Percentiles rank a stretch among this genome's conserved stretches.
phyloP scores from a whole-genome alignment of 345 rosid genomes.

The Brassica carinata region DNA sequence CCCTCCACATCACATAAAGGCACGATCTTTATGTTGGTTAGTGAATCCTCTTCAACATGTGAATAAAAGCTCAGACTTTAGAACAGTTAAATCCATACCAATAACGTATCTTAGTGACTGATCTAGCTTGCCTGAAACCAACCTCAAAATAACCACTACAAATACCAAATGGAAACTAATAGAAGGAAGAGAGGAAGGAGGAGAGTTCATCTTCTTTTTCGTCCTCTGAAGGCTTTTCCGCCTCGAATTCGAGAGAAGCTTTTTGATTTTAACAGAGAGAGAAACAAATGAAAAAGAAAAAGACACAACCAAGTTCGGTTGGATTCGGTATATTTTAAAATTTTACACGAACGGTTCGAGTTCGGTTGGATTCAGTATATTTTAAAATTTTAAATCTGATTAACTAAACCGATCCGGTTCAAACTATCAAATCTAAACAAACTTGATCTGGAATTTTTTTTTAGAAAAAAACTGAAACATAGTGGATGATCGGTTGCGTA shows the following conservation, averaged over 20 bases:
- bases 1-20: not conserved
- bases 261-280: not conserved
- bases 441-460: no score
- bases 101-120: not conserved
- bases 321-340: no score
- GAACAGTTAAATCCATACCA: not conserved
- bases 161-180: not conserved
- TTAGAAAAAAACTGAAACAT: no score
- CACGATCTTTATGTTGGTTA: not conserved
- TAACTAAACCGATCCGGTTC: no score
- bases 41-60: constrained; percentile 9
- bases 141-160: constrained; percentile 10
- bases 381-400: no score
- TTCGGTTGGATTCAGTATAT: no score
- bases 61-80: not conserved
- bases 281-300: not conserved
- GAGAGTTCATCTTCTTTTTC: constrained; percentile 25
- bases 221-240: not conserved
- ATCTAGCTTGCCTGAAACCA: constrained; percentile 24
- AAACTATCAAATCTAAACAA: no score
- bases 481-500: no score
- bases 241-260: constrained; percentile 21
- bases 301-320: no score
- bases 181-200: not conserved
- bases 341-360: no score